Conservation (phyloP, 805 yeast genomes). For the Kodamaea neixiangensis region DNA sequence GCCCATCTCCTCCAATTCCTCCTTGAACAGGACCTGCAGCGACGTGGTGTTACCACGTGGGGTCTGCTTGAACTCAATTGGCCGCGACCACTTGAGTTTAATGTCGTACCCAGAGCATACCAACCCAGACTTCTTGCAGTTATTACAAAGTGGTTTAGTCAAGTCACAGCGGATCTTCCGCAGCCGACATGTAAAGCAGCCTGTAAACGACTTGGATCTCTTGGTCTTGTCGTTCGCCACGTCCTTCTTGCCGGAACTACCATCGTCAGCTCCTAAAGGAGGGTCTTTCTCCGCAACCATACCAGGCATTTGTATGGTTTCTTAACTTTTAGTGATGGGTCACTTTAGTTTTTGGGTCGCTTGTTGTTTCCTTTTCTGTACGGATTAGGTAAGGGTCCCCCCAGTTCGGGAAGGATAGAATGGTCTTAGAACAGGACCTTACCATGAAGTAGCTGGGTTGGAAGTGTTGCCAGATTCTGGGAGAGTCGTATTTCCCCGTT, state of each 20-base stretch:
- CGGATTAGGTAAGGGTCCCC: background rate
- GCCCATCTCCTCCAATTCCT: conserved; percentile 20
- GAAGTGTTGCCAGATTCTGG: background rate
- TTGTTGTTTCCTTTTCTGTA: background rate
- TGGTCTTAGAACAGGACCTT: background rate
- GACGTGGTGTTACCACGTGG: conserved; percentile 29
- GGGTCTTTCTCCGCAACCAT: conserved; percentile 2
- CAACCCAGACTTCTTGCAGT: conserved; percentile 67
- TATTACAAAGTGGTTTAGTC: conserved; percentile 64
- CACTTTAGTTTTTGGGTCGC: conserved; percentile 1
- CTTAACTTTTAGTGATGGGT: conserved; percentile 5
- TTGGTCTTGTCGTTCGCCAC: conserved; percentile 12
- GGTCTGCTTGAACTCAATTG: conserved; percentile 36
- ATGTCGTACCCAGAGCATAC: conserved; percentile 83
- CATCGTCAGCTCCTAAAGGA: background rate
- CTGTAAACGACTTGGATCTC: conserved; percentile 70
- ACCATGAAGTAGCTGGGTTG: background rate
- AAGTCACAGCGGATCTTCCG: conserved; percentile 82
- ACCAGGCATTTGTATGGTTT: background rate
- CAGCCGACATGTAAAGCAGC: conserved; percentile 85
- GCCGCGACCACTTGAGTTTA: conserved; percentile 75
- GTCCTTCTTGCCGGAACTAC: background rate
- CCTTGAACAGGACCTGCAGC: conserved; percentile 32
- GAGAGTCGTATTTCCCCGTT: background rate
- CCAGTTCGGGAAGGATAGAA: background rate